A percentile compares a stretch with the other conserved stretches of the same genome.
These are phyloP conservation scores for Thraustochytrium striatum DNA, from an alignment of 352 stramenopile genomes.

Conservation along the genomic window DNA sequence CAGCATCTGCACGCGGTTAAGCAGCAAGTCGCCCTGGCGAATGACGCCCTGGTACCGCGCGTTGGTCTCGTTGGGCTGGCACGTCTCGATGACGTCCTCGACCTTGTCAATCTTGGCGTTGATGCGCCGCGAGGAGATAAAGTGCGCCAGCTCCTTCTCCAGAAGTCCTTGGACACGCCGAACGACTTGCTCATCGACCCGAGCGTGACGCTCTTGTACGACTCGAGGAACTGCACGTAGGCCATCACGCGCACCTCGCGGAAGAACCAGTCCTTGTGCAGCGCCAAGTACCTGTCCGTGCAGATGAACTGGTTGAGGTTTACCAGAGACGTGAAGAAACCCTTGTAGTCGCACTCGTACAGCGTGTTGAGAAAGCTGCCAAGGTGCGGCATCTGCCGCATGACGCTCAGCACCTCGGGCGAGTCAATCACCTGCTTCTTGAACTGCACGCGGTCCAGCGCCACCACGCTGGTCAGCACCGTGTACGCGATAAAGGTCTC, in stretches of 20 bases:
- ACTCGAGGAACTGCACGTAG: constrained; percentile 97
- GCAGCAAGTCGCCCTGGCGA: constrained; percentile 95
- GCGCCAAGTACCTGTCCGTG: constrained; percentile 87
- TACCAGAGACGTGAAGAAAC: constrained; percentile 88
- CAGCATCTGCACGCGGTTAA: constrained; percentile 98
- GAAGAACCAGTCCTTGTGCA: constrained; percentile 85
- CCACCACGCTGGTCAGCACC: constrained; percentile 88
- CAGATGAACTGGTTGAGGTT: constrained; percentile 64
- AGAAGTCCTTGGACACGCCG: constrained; percentile 85
- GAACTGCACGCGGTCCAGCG: constrained; percentile 82
- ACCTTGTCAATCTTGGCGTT: constrained; percentile 99
- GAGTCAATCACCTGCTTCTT: constrained; percentile 97
- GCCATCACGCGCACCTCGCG: constrained; percentile 93
- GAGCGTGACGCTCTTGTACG: constrained; percentile 93
- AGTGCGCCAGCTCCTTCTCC: constrained; percentile 91
- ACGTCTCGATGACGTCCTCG: constrained; percentile 95
- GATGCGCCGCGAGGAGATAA: constrained; percentile 91
- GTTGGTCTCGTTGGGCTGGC: constrained; percentile 95
- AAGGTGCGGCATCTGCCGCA: constrained; percentile 72
- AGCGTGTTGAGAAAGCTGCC: constrained; percentile 84
- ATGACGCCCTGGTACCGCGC: constrained; percentile 97
- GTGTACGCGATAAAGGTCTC: constrained; percentile 95
- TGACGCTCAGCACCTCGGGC: constrained; percentile 86
- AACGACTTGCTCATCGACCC: constrained; percentile 92
- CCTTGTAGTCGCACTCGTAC: constrained; percentile 96